phyloP scores from a whole-genome alignment of 225 moss, liverwort and hornwort genomes.

The Asterella californica region DNA sequence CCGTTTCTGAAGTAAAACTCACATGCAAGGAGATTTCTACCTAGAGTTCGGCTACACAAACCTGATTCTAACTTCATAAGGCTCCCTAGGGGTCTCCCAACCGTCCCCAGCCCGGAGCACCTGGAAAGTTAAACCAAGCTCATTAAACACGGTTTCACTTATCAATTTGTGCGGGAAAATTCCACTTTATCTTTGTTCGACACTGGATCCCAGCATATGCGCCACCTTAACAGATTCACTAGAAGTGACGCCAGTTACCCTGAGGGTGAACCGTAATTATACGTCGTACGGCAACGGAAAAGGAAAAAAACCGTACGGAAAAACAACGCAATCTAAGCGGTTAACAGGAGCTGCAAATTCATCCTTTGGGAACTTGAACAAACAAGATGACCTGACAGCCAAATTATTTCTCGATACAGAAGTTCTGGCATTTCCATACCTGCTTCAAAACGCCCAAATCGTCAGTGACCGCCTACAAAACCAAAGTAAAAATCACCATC shows the following conservation, averaged over 20 bases:
- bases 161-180: not conserved
- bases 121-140: conserved; percentile 33
- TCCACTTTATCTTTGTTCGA: not conserved
- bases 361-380: not conserved
- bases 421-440: conserved; percentile 15
- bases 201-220: no score
- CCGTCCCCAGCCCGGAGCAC: conserved; percentile 79
- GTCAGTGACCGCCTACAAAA: conserved; percentile 46
- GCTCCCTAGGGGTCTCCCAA: conserved; percentile 95
- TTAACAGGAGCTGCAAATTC: not conserved
- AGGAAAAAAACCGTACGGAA: no score
- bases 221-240: no score
- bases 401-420: not conserved
- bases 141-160: not conserved
- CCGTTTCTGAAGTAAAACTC: not conserved
- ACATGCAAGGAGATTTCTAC: not conserved
- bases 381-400: not conserved
- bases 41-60: conserved; percentile 26
- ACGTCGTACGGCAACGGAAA: no score
- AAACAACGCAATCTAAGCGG: no score
- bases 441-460: conserved; percentile 44
- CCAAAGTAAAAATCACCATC: not conserved
- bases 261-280: no score
- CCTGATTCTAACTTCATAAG: conserved; percentile 85
- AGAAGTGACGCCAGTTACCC: no score